Conservation (phyloP, 2,329 filamentous ascomycete species). For the Aspergillus fructus region DNA sequence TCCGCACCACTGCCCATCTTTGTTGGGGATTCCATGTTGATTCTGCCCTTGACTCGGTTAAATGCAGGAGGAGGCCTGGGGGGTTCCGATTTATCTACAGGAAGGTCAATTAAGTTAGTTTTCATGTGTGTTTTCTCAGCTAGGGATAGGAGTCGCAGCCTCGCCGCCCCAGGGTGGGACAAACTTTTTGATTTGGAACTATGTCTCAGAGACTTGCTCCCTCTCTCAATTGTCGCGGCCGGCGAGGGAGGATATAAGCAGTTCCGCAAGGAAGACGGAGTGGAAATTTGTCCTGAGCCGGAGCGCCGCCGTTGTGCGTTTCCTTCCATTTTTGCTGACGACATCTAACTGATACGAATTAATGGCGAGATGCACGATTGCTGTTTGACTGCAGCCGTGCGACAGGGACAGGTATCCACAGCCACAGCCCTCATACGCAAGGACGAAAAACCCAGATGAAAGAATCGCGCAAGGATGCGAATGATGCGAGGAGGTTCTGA, state of each 20-base stretch:
- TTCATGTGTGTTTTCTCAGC: not conserved
- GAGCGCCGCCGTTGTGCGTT: slow-evolving; percentile 26
- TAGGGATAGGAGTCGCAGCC: not conserved
- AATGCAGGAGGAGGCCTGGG: slow-evolving; percentile 32
- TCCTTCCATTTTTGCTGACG: slow-evolving; percentile 25
- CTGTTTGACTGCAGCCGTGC: slow-evolving; percentile 19
- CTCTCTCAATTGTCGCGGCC: slow-evolving; percentile 15
- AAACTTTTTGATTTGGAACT: slow-evolving; percentile 23
- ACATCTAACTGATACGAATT: slow-evolving; percentile 23
- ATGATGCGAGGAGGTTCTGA: slow-evolving; percentile 12
- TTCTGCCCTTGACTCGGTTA: slow-evolving; percentile 31
- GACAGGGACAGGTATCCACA: slow-evolving; percentile 19
- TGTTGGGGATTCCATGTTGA: slow-evolving; percentile 33
- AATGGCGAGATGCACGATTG: slow-evolving; percentile 26
- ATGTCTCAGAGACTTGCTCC: slow-evolving; percentile 20
- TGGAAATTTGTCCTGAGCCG: slow-evolving; percentile 23
- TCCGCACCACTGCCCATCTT: slow-evolving; percentile 21
- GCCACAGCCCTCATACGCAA: slow-evolving; percentile 7
- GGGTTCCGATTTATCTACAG: slow-evolving; percentile 23
- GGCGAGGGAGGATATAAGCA: slow-evolving; percentile 27
- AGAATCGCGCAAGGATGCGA: slow-evolving; percentile 18
- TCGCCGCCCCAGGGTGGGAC: slow-evolving; percentile 9
- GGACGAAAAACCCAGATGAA: slow-evolving; percentile 11
- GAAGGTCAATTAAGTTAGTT: slow-evolving; percentile 17
- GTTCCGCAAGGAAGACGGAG: slow-evolving; percentile 23